Evolutionary conservation across 495 filamentous ascomycete genomes (phyloP).

Genomic region (Parathielavia appendiculata): DNA sequence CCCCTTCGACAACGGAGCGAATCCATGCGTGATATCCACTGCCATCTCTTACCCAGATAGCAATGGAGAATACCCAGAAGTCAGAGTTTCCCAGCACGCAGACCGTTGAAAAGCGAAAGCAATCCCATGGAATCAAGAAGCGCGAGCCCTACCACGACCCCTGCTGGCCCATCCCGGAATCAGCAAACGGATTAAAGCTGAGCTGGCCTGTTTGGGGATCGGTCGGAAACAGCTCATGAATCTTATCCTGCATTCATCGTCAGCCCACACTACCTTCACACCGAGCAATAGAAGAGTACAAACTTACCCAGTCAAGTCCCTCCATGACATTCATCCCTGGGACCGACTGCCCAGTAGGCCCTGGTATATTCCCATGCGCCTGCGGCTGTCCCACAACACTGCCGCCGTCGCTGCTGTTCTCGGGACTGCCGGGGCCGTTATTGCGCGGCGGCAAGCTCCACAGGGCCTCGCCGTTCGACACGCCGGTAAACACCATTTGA

Average conservation of each 20-base stretch:
- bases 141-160: not conserved
- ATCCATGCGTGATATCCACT: too few relatives aligned
- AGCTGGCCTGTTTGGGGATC: constrained; percentile 37
- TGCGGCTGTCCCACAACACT: constrained; percentile 24
- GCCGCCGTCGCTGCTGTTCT: constrained; percentile 32
- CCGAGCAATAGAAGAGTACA: constrained; percentile 1
- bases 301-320: constrained; percentile 35
- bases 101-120: too few relatives aligned
- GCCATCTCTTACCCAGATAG: too few relatives aligned
- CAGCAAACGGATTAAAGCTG: constrained; percentile 14
- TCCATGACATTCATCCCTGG: constrained; percentile 26
- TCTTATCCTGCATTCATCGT: constrained; percentile 21
- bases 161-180: not conserved
- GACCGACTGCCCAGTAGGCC: not conserved
- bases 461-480: constrained; percentile 43
- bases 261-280: not conserved
- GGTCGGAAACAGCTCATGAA: constrained; percentile 33
- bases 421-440: constrained; percentile 32
- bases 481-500: constrained; percentile 40
- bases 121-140: not conserved
- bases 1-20: too few relatives aligned
- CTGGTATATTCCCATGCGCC: constrained; percentile 13
- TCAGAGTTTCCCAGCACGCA: too few relatives aligned
- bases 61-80: too few relatives aligned
- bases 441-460: constrained; percentile 37